Evolutionary conservation across 2,329 filamentous ascomycete genomes (phyloP).

Genomic region (Aspergillus glaucus): DNA sequence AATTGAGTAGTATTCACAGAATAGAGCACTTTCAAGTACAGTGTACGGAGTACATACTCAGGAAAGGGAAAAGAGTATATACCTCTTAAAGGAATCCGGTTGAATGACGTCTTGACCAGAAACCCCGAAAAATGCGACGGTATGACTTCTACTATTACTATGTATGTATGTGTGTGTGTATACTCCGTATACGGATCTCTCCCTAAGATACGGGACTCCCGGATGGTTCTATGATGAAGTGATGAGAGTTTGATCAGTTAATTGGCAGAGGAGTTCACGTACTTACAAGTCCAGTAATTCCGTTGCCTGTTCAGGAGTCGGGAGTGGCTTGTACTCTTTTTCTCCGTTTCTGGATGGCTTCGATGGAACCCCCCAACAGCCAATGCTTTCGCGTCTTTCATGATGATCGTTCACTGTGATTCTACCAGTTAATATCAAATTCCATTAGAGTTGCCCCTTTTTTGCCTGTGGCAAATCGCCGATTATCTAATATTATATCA

Average conservation of each 20-base stretch:
- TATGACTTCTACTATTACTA: slow-evolving; percentile 12
- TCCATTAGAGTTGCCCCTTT: slow-evolving; percentile 1
- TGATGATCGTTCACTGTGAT: too few relatives aligned
- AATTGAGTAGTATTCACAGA: too few relatives aligned
- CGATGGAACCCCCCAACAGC: slow-evolving; percentile 3
- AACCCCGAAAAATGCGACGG: slow-evolving; percentile 12
- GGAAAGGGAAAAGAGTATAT: neutral
- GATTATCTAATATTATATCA: too few relatives aligned
- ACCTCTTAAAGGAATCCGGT: neutral
- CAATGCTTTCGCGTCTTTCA: neutral
- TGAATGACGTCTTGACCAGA: neutral
- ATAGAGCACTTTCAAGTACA: neutral
- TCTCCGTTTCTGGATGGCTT: slow-evolving; percentile 10
- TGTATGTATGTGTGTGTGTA: neutral
- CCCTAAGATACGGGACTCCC: neutral
- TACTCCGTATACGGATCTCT: neutral
- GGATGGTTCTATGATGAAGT: neutral
- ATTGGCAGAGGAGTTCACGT: neutral
- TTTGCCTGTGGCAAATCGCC: neutral
- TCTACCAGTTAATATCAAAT: too few relatives aligned
- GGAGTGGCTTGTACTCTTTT: slow-evolving; percentile 1
- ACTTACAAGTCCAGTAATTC: slow-evolving; percentile 1
- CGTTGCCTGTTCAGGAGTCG: slow-evolving; percentile 7
- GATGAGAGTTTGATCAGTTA: neutral
- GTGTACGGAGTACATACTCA: neutral